Base-by-base conservation (phyloP, 2,329 filamentous ascomycete genomes). In the Fusarium ramigenum region DNA sequence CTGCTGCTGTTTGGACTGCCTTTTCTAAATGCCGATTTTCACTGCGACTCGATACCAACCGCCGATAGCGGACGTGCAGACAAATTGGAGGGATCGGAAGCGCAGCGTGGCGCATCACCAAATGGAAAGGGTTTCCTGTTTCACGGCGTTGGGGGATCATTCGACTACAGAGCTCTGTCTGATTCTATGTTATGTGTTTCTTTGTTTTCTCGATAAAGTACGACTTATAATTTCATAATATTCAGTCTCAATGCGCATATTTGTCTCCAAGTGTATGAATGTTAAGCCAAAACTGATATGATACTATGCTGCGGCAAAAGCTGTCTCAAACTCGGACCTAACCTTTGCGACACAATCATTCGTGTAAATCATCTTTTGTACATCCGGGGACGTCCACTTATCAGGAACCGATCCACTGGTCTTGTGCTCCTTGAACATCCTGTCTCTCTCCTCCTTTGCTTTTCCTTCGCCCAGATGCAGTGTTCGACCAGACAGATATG, bases 331-430 rank as follows among this genome's bases (percentile, higher is more conserved):
- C 36, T 74, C 76, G 16, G 65, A 66, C 46, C 59, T 78, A 40
- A 77, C 70, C 53, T 89, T 86, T 75, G 84, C 81, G 56, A 88
- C 84, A 77, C 89, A 91, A 80, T 92, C 90, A 76, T 90, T 85
- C 16, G 87, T 86, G 80, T 92, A 92, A 68, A 92, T 88, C 85
- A 88, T 87, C 80, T 87, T 86, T 81, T 93, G 91, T 46, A 92
- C 89, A 76, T 92, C 90, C 15, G 90, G 89, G 79, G 91, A 91
- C 7, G 90, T 90, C 91, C 91, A 93, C 83, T 92, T 92, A 81
- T 93, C 91, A 5, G 90, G 90, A 67, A 87, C 87, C 63, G 82
- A 85, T 69, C 81, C 85, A 77, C 85, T 87, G 79, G 76, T 83
- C 74, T 83, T 85, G 69, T 88, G 83, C 60, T 86, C 83, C 46